Evolutionary conservation across 2,329 filamentous ascomycete species (phyloP).

Genomic region (Cladosporium sp.): DNA sequence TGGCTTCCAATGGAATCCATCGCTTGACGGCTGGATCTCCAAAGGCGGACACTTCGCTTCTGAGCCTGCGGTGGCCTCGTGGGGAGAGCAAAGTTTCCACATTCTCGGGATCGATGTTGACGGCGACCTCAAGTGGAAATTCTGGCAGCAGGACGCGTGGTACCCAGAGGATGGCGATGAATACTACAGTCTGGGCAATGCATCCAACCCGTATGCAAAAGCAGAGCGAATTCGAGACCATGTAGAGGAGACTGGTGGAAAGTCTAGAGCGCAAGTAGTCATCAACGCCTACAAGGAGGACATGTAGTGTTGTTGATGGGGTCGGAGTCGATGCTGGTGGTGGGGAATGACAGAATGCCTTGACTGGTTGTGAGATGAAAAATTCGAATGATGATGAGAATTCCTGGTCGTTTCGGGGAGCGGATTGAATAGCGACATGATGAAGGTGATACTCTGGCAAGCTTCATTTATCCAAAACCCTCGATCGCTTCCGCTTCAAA

Average conservation of each 20-base stretch:
- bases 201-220: neutral
- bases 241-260: neutral
- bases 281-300: neutral
- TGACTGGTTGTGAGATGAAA: too few relatives aligned
- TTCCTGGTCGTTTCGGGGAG: too few relatives aligned
- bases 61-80: neutral
- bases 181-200: neutral
- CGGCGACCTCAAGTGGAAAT: neutral
- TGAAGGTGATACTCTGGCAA: too few relatives aligned
- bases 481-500: too few relatives aligned
- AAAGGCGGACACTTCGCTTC: neutral
- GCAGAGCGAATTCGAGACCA: neutral
- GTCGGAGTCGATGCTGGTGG: too few relatives aligned
- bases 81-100: neutral
- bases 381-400: too few relatives aligned
- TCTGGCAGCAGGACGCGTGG: neutral
- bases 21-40: neutral
- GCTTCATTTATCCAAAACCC: too few relatives aligned
- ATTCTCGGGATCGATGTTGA: neutral
- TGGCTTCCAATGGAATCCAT: neutral
- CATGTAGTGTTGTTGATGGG: neutral
- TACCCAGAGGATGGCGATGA: neutral
- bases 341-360: too few relatives aligned
- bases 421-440: too few relatives aligned
- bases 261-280: neutral